Percentiles rank a stretch among this genome's conserved stretches.
Conservation (phyloP, 352 stramenopile species). For the Phytophthora foliorum region DNA sequence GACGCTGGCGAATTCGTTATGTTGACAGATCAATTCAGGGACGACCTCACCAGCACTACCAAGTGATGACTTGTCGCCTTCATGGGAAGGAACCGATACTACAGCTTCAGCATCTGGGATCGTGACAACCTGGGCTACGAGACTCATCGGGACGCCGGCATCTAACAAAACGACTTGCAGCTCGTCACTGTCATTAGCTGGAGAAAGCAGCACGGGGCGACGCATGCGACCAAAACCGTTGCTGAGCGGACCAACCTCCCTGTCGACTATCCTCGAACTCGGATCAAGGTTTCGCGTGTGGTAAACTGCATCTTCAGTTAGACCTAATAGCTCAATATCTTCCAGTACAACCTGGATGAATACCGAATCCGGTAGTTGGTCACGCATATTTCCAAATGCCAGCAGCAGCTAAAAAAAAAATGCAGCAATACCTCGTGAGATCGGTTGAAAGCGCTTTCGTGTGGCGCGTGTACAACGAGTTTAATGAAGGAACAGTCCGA, state of each 20-base stretch:
- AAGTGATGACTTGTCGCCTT: background rate
- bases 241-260: background rate
- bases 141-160: conserved; percentile 45
- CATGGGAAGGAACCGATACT: background rate
- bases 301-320: background rate
- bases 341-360: conserved; percentile 36
- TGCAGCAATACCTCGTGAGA: conserved; percentile 30
- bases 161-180: conserved; percentile 43
- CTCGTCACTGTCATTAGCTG: conserved; percentile 17
- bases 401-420: background rate
- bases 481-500: conserved; percentile 42
- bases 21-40: conserved; percentile 2
- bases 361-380: background rate
- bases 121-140: conserved; percentile 37
- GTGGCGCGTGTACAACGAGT: conserved; percentile 34
- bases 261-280: background rate
- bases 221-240: background rate
- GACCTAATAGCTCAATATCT: conserved; percentile 41
- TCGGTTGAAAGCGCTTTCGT: conserved; percentile 2
- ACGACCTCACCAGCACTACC: background rate
- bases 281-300: background rate
- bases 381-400: background rate
- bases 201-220: background rate
- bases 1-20: background rate
- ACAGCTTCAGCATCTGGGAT: background rate